A percentile compares a stretch with the other conserved stretches of the same genome.
Conservation (phyloP, 2,329 filamentous ascomycete species). For the Apiospora pterosperma region DNA sequence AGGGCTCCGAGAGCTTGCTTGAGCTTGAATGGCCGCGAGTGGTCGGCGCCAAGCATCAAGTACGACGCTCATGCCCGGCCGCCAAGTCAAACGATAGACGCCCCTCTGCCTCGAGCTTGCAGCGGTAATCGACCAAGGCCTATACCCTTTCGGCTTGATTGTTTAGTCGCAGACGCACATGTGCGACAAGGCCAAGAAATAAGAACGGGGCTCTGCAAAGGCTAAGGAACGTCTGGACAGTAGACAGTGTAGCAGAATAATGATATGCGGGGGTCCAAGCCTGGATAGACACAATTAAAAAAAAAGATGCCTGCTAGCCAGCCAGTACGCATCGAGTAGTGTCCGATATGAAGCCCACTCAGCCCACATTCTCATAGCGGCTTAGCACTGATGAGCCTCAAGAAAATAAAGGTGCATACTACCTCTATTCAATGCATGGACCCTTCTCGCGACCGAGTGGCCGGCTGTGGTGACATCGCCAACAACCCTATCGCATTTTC, state of each 20-base stretch:
- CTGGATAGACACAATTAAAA: too few relatives aligned
- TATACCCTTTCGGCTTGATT: not conserved
- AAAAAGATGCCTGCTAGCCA: too few relatives aligned
- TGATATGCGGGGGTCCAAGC: not conserved
- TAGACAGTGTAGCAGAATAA: not conserved
- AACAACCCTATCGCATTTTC: not conserved
- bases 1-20: not conserved
- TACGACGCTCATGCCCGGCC: constrained; percentile 13
- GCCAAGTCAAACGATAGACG: constrained; percentile 21
- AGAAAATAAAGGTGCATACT: not conserved
- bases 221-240: not conserved
- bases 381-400: not conserved
- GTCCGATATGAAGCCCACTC: not conserved
- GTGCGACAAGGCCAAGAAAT: not conserved
- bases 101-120: not conserved
- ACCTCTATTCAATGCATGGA: constrained; percentile 1
- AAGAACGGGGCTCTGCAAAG: not conserved
- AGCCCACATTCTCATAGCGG: too few relatives aligned
- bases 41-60: constrained; percentile 11
- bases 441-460: not conserved
- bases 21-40: constrained; percentile 6
- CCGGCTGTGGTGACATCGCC: not conserved
- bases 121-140: not conserved
- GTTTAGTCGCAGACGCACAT: constrained; percentile 1
- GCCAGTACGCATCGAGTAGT: not conserved